Evolutionary conservation across 176 grass and related monocot genomes (phyloP), one percentile per base, ranked within the genome.

Genomic region (Alloteropsis semialata): DNA sequence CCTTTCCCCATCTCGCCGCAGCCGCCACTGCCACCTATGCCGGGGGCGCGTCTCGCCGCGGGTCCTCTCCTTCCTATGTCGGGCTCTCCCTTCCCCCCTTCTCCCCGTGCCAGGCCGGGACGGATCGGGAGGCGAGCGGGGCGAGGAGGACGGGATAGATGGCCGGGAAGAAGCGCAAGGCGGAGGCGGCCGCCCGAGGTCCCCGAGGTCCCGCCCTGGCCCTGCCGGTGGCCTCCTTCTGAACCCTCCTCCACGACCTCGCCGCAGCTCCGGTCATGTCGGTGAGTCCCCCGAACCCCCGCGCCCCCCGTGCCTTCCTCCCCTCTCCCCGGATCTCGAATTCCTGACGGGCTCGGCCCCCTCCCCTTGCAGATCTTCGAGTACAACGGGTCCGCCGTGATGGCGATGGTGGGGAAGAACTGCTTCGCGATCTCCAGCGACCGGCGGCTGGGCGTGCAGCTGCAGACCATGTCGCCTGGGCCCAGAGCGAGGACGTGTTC

Each of bases 121-220:
- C 25, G 25, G 48, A 64, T 79, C 29, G 49, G 59, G 21, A 10
- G 49, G 5, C 14, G 10, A 9, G 8, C 48, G 29, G 3, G 3
- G 22, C 16, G 55, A 1, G 21, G 37, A 1, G 6, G 5, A n/a
- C 30, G 12, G 32, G 10, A n/a, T n/a, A 5, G 74, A 86, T 86
- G 88, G 16, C 80, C 71, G 82, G 81, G 64, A 92, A 89, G 93
- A 95, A 92, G 85, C 69, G 93, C 28, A 95, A 95, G 76, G 86
- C 85, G 74, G 93, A 95, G 57, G 87, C 87, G 79, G 84, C 87
- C n/a, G n/a, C n/a, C n/a, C n/a, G n/a, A n/a, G n/a, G n/a, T n/a
- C n/a, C n/a, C n/a, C n/a, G n/a, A n/a, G n/a, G n/a, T n/a, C n/a
- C n/a, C n/a, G n/a, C n/a, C n/a, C n/a, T n/a, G n/a, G n/a, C n/a